Evolutionary conservation across 805 yeast genomes (phyloP), one percentile per base, ranked within the genome.

Genomic region (Priceomyces castillae): DNA sequence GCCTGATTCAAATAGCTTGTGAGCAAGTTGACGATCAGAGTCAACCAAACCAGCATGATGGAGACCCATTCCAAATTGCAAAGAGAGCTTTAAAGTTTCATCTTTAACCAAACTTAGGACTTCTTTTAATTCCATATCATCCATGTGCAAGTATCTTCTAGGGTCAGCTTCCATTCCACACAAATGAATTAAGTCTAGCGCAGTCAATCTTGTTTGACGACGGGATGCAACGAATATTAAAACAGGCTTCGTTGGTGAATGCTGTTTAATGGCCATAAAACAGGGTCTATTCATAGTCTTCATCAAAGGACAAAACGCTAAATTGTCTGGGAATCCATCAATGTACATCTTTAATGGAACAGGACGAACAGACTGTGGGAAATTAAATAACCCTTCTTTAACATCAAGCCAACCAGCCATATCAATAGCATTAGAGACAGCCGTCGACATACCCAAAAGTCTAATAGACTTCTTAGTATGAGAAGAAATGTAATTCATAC

Each of bases 221-320:
- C 95, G 75, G 2, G 94, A 85, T 1, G 94, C 89, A 30, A 86
- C 95, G 55, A 86, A 86, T n/a, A 86, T 81, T 52, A 86, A 71
- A 9, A 84, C 92, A 0, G 97, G 96, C 58, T 90, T 82, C 15
- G 69, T 69, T 1, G 96, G 95, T 0, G 96, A 86, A 59, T 90
- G 96, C 49, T 87, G 89, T 57, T 89, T 87, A 49, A 90, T 90
- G 0, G 97, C 96, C 84, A 84, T 79, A 56, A 86, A 90, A 0
- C 95, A 92, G 1, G 97, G 97, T 55, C 76, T 89, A 72, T 82
- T 89, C 94, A 80, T 87, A 17, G 81, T 86, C 69, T 81, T 87
- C 96, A 86, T 86, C 56, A 87, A 69, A 1, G 92, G 89, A 53
- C 90, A 82, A 57, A 86, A 86, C 1, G 89, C 90, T 47, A 84